A percentile compares a stretch with the other conserved stretches of the same genome.
Evolutionary conservation across 768 basidiomycete genomes (phyloP).

Genomic region (Leccinum disarticulatum): DNA sequence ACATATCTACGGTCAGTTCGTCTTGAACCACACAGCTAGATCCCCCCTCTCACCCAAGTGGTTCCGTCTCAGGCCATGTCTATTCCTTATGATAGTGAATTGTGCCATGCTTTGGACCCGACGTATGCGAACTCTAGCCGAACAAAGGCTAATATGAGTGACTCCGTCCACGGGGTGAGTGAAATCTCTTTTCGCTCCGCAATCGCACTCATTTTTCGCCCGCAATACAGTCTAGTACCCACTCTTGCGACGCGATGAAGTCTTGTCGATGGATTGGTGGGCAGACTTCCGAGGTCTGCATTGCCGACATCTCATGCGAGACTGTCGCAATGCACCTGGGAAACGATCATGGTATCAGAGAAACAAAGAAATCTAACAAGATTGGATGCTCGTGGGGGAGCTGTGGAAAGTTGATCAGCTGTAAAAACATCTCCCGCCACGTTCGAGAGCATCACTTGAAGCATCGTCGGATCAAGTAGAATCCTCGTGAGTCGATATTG

Average conservation of each 20-base stretch:
- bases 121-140: not conserved
- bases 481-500: not conserved
- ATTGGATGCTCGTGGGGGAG: not conserved
- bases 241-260: not conserved
- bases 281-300: not conserved
- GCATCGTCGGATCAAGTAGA: not conserved
- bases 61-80: not conserved
- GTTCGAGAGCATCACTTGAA: not conserved
- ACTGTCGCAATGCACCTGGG: not conserved
- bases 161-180: not conserved
- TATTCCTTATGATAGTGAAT: not conserved
- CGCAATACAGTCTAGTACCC: not conserved
- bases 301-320: not conserved
- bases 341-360: not conserved
- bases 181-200: not conserved
- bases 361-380: not conserved
- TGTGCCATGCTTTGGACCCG: not conserved
- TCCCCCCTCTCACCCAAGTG: not conserved
- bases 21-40: not conserved
- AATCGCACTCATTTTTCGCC: not conserved
- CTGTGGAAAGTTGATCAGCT: not conserved
- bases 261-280: not conserved
- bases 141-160: not conserved
- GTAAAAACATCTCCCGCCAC: not conserved
- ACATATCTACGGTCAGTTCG: not conserved